Base-by-base conservation (phyloP, 805 yeast genomes). In the Candida chauliodis region DNA sequence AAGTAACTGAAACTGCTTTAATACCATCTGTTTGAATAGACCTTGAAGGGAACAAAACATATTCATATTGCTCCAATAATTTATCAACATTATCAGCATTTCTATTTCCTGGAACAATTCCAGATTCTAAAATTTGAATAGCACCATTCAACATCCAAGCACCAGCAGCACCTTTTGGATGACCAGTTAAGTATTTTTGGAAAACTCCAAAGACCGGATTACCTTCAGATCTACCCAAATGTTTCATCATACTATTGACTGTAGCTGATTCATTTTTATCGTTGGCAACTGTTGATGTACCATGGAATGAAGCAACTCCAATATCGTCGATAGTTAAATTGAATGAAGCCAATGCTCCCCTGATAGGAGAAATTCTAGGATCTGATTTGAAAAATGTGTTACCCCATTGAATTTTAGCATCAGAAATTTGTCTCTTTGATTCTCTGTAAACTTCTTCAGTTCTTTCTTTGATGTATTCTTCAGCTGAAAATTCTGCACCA, bases 101-200 rank as follows among this genome's bases (percentile, higher is more conserved):
- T 69, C 97, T 81, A 78, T 93, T 93, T 65, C 99, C 99, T 52
- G 99, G 99, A 52, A 93, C 95, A 55, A 90, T 58, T 67, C 99
- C 98, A 55, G 85, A 65, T 71, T 87, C 84, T 63, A 93, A 74
- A 51, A 90, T 81, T 74, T 93, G 99, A 51, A 93, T 71, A 41
- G 88, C 96, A 69, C 99, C 99, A 67, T 93, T 95, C 78, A 93
- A 71, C 99, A 93, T 93, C 99, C 99, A 93, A 42, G 99, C 98
- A 77, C 97, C 99, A 42, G 99, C 99, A 55, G 99, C 99, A 79
- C 99, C 99, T 85, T 93, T 93, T 56, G 99, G 99, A 75, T 93
- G 99, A 71, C 99, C 99, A 55, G 99, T 93, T 59, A 93, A 79
- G 80, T 78, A 93, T 71, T 93, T 93, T 72, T 93, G 99, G 95